Conservation (phyloP, 225 moss, liverwort and hornwort genomes). For the Polytrichum formosum region DNA sequence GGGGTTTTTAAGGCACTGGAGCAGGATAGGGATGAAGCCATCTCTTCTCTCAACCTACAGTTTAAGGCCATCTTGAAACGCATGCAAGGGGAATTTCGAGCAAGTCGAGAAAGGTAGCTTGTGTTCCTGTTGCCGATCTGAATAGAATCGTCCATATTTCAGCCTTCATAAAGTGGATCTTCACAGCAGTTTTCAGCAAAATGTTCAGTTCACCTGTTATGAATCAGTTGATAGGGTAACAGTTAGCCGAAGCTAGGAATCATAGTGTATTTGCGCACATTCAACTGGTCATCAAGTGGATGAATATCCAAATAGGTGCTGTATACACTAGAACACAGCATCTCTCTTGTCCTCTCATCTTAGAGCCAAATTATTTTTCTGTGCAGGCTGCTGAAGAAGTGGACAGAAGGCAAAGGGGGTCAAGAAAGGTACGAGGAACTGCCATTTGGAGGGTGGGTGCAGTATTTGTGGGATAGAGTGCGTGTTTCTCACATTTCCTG, state of each 20-base stretch:
- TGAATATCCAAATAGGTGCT: too few relatives aligned
- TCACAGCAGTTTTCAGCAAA: too few relatives aligned
- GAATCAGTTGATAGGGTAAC: too few relatives aligned
- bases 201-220: too few relatives aligned
- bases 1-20: conserved; percentile 70
- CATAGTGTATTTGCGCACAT: too few relatives aligned
- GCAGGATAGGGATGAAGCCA: conserved; percentile 67
- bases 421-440: conserved; percentile 34
- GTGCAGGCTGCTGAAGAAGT: conserved; percentile 43
- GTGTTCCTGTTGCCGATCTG: too few relatives aligned
- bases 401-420: conserved; percentile 48
- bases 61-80: conserved; percentile 62
- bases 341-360: background rate
- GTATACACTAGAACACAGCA: too few relatives aligned
- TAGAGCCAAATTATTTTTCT: background rate
- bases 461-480: background rate
- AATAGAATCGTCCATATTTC: too few relatives aligned
- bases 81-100: conserved; percentile 71
- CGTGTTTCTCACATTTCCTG: background rate
- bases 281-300: too few relatives aligned
- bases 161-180: too few relatives aligned
- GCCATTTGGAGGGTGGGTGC: background rate
- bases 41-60: conserved; percentile 58
- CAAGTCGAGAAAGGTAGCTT: conserved; percentile 67
- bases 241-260: too few relatives aligned